These are phyloP conservation scores for Rutstroemia sp. DNA, from an alignment of 2,329 filamentous ascomycete species.

Conservation along the genomic window DNA sequence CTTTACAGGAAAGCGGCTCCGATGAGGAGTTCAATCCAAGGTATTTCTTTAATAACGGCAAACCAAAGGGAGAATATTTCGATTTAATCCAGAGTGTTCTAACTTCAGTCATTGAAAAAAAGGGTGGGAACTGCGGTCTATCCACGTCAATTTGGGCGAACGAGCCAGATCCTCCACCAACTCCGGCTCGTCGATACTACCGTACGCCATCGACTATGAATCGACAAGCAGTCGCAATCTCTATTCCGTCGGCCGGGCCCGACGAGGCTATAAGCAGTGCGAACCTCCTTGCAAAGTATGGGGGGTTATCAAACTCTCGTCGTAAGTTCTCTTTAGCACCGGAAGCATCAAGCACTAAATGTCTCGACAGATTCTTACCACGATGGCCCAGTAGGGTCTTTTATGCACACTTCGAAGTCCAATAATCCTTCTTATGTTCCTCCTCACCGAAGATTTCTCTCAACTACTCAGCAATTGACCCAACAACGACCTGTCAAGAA, in stretches of 20 bases:
- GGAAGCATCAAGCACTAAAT: background rate
- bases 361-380: too few species aligned
- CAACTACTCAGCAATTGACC: too few species aligned
- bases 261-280: background rate
- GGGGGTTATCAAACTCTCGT: background rate
- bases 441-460: too few species aligned
- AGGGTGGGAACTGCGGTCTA: background rate
- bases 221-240: background rate
- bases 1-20: too few species aligned
- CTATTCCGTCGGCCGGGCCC: background rate
- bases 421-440: too few species aligned
- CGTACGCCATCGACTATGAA: too few species aligned
- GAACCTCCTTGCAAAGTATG: background rate
- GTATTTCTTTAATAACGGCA: background rate
- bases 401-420: too few species aligned
- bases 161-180: background rate
- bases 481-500: too few species aligned
- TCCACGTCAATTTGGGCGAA: background rate
- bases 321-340: background rate
- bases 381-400: too few species aligned
- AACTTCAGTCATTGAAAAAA: background rate
- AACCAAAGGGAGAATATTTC: background rate
- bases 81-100: background rate
- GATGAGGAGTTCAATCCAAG: too few species aligned
- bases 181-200: background rate